phyloP scores from a whole-genome alignment of 2,329 filamentous ascomycete genomes.

The Ceratocystis cacaofunesta region DNA sequence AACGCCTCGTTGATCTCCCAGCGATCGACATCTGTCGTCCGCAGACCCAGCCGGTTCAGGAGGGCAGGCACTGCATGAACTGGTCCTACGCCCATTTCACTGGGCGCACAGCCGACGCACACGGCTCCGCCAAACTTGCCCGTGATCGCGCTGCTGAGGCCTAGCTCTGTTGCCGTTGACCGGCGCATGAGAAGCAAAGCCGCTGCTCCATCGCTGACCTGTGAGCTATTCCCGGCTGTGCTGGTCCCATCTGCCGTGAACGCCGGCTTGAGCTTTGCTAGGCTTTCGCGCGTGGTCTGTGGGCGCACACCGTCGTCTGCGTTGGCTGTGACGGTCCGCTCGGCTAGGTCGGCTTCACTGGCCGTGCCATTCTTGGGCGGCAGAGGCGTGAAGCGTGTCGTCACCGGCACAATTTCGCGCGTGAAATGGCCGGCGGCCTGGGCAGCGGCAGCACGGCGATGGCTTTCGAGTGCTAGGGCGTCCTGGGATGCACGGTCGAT shows the following conservation, averaged over 20 bases:
- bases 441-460: conserved; percentile 57
- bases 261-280: conserved; percentile 70
- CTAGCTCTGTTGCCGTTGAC: conserved; percentile 52
- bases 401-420: conserved; percentile 65
- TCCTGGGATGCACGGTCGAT: conserved; percentile 67
- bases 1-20: conserved; percentile 93
- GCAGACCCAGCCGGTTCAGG: conserved; percentile 51
- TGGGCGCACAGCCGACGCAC: conserved; percentile 64
- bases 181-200: conserved; percentile 73
- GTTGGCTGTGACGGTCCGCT: conserved; percentile 44
- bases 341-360: conserved; percentile 6
- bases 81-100: conserved; percentile 90
- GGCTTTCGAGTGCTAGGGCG: conserved; percentile 60
- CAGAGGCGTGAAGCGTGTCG: conserved; percentile 33
- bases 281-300: conserved; percentile 50
- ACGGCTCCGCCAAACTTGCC: conserved; percentile 69
- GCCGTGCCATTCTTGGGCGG: conserved; percentile 41
- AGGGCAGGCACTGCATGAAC: conserved; percentile 75
- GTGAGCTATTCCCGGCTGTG: conserved; percentile 75
- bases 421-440: conserved; percentile 56
- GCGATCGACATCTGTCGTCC: conserved; percentile 54
- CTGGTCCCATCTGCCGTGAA: conserved; percentile 61
- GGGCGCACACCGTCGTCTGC: conserved; percentile 73
- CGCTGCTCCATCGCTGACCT: conserved; percentile 79
- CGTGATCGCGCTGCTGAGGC: conserved; percentile 53